A percentile compares a stretch with the other conserved stretches of the same genome.
Evolutionary conservation across 139 green algal species (phyloP).

Genomic region (Desmodesmus armatus): DNA sequence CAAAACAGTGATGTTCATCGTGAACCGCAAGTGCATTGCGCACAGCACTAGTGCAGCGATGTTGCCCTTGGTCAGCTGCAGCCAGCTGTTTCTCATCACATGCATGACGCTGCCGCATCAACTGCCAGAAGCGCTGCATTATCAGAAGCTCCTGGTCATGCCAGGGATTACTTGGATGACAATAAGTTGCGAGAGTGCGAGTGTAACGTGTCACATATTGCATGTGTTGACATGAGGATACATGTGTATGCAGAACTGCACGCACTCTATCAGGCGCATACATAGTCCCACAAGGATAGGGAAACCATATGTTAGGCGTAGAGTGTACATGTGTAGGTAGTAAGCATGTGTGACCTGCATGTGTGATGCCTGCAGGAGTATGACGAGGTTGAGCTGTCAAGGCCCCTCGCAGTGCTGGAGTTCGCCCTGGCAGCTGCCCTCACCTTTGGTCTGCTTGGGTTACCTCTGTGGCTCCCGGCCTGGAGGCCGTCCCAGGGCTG

Average conservation of each 20-base stretch:
- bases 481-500: not conserved
- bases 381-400: slow-evolving; percentile 7
- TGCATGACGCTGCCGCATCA: too few relatives aligned
- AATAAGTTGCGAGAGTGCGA: too few relatives aligned
- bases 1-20: too few relatives aligned
- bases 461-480: not conserved
- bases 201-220: not conserved
- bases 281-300: not conserved
- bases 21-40: too few relatives aligned
- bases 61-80: too few relatives aligned
- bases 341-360: not conserved
- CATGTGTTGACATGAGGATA: not conserved
- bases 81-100: too few relatives aligned
- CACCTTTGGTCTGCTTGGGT: not conserved
- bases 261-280: not conserved
- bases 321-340: not conserved
- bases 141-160: too few relatives aligned
- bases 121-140: too few relatives aligned
- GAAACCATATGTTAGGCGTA: not conserved
- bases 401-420: not conserved
- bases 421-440: not conserved
- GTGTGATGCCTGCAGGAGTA: slow-evolving; percentile 16
- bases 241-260: not conserved
- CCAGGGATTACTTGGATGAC: too few relatives aligned
- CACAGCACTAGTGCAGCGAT: too few relatives aligned